Evolutionary conservation across 2,329 filamentous ascomycete genomes (phyloP).

Genomic region (Fusarium sp.): DNA sequence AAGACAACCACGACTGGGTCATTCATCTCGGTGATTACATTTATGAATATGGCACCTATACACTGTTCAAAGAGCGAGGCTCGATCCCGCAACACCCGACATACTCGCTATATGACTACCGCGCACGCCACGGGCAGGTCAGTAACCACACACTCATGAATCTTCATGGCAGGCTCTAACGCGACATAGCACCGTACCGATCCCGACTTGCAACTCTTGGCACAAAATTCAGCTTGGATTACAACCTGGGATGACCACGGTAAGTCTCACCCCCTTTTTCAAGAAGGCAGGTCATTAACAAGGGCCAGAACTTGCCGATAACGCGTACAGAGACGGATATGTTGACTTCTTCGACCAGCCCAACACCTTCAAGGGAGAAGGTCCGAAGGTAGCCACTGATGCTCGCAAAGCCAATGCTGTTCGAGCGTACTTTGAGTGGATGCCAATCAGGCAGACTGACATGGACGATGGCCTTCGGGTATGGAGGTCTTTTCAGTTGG

Average conservation of each 20-base stretch:
- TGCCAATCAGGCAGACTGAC: constrained; percentile 1
- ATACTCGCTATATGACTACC: neutral
- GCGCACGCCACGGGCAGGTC: neutral
- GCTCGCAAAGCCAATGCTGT: constrained; percentile 1
- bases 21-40: constrained; percentile 1
- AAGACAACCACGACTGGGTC: neutral
- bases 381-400: neutral
- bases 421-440: constrained; percentile 2
- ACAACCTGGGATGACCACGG: constrained; percentile 3
- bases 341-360: neutral
- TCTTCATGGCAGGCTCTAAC: neutral
- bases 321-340: neutral
- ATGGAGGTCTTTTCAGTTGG: neutral
- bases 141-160: no score
- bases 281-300: no score
- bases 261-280: no score
- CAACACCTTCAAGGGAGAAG: neutral
- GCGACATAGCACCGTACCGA: neutral
- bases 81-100: neutral
- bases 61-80: neutral
- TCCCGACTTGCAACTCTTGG: neutral
- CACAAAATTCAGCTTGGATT: neutral
- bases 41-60: neutral
- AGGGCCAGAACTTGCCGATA: neutral
- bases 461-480: neutral